Evolutionary conservation across 768 basidiomycete genomes (phyloP), one percentile per base, ranked within the genome.

Genomic region (Leccinum olivaceopallidum): DNA sequence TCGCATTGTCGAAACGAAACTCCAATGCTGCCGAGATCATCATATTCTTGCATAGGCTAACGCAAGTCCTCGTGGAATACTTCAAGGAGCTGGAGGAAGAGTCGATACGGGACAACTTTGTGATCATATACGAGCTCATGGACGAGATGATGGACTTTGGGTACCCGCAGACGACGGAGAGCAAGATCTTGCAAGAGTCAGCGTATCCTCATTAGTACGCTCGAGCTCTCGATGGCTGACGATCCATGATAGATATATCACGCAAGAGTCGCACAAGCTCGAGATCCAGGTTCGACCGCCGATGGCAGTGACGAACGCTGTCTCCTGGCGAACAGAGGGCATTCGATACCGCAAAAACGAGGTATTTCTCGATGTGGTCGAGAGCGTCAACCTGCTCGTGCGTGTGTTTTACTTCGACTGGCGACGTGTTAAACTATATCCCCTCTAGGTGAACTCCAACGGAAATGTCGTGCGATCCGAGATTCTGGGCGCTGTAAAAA

Each of bases 111-210:
- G 97, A 99, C 76, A 99, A 99, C 71, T 99, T 99, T 71, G 97
- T 99, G 44, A 97, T 99, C 72, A 97, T 99, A 55, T 99, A 97
- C 75, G 96, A 98, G 73, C 85, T 98, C 57, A 84, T 99, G 80
- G 96, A 98, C 69, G 97, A 99, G 80, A 98, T 98, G 94, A 98
- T 98, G 95, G 97, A 99, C 79, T 99, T 97, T 76, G 97, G 97
- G 8, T 98, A 90, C 73, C 96, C 97, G 0, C 97, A 98, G 75
- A 99, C 96, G 47, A 98, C 97, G 16, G 97, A 99, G 79, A 94
- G 92, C 83, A 98, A 99, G 82, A 99, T 98, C 67, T 77, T 98
- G 55, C 96, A 98, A 77, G 96, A 98, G 89, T 93, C 63, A 69
- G 87, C 79, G 30, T 49, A 8, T 34, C 32, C 16, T 2, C 13